Evolutionary conservation across 1,284 basidiomycete genomes (phyloP), one percentile per base, ranked within the genome.

Genomic region (Rhodotorula glutinis): DNA sequence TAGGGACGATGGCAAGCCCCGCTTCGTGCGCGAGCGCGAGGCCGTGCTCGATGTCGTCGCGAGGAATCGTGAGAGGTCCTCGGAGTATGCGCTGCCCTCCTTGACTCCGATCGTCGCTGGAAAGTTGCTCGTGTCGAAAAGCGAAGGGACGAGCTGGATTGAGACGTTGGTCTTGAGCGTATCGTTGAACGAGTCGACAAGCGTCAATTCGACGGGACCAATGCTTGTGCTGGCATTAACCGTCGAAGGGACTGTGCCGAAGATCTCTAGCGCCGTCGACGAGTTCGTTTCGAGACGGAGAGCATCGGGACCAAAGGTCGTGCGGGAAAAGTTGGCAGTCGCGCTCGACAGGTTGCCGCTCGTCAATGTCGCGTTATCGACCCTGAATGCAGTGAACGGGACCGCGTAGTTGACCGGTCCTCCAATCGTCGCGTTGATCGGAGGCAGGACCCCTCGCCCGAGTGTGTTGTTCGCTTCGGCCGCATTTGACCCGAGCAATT

Each of bases 151-250:
- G 30, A 89, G 78, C 21, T 82, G 82, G 60, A 94, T 72, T 9
- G 83, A 80, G 47, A 92, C 79, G 62, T 83, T 85, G 19, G 86
- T 85, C 57, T 82, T 65, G 38, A 79, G 70, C 17, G 78, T 67
- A 2, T 85, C 84, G 76, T 90, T 88, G 75, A 88, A 87, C 75
- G 86, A 85, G 46, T 82, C 80, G 21, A 77, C 81, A 23, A 93
- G 75, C n/a, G 77, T 82, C 43, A 88, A 82, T 4, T 88, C 85
- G n/a, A 94, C 79, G 0, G 78, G 74, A 73, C 71, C 76, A 13
- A 14, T 9, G 10, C 13, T 23, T 16, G 30, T 16, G 43, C 72
- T 67, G 27, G 70, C 63, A 74, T 75, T 74, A 63, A 74, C 80
- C 76, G 60, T 75, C 4, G 85, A 84, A 25, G 87, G 85, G 8